Percentiles rank a stretch among this genome's conserved stretches.
phyloP scores from a whole-genome alignment of 495 filamentous ascomycete genomes.

The Aspergillus kassunensis region DNA sequence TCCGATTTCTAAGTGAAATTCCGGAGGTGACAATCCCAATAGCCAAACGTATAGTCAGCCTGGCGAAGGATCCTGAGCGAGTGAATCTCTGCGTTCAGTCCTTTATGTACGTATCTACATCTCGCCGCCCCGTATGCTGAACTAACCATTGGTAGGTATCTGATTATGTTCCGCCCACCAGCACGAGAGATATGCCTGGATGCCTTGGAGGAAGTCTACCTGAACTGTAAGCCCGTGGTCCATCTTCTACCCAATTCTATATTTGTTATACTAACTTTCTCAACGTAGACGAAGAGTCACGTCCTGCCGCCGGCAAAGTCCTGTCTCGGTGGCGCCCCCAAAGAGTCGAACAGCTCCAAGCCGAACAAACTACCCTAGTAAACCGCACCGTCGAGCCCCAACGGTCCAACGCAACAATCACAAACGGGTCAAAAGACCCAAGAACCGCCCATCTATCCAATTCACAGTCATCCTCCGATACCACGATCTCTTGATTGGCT shows the following conservation, averaged over 20 bases:
- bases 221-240: slow-evolving; percentile 44
- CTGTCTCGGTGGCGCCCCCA: slow-evolving; percentile 42
- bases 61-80: slow-evolving; percentile 86
- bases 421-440: slow-evolving; percentile 5
- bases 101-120: slow-evolving; percentile 47
- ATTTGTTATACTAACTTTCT: slow-evolving; percentile 13
- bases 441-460: background rate
- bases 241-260: background rate
- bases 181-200: slow-evolving; percentile 77
- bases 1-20: slow-evolving; percentile 87
- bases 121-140: background rate
- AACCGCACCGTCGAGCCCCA: slow-evolving; percentile 11
- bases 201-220: slow-evolving; percentile 80
- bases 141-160: slow-evolving; percentile 51
- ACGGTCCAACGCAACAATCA: background rate
- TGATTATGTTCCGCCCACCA: slow-evolving; percentile 83
- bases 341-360: slow-evolving; percentile 16
- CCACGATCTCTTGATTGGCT: background rate
- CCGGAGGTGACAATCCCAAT: slow-evolving; percentile 70
- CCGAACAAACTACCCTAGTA: slow-evolving; percentile 13
- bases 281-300: slow-evolving; percentile 41
- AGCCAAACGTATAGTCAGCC: slow-evolving; percentile 67
- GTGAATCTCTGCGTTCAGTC: slow-evolving; percentile 59
- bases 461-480: background rate
- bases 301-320: slow-evolving; percentile 41